phyloP scores from a whole-genome alignment of 805 yeast genomes.

The Yamadazyma laniorum region DNA sequence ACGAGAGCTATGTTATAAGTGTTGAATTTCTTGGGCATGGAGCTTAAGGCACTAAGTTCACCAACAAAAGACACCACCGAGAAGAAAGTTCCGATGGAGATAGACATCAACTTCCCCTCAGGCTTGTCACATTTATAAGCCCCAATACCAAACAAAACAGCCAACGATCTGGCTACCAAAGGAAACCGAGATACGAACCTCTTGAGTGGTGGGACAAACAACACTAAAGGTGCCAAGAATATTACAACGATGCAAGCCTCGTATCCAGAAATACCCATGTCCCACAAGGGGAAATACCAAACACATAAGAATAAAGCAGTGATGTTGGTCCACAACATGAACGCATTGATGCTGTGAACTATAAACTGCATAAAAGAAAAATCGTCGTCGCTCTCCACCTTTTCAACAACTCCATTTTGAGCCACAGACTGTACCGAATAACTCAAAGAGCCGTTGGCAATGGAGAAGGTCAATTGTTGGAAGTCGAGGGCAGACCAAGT shows the following conservation, averaged over 20 bases:
- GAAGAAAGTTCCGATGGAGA: conserved; percentile 66
- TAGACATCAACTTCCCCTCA: conserved; percentile 60
- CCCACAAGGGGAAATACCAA: conserved; percentile 98
- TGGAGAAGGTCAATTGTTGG: conserved; percentile 50
- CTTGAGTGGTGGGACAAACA: conserved; percentile 42
- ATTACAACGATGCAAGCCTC: conserved; percentile 64
- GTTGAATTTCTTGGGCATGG: conserved; percentile 30
- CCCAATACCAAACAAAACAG: conserved; percentile 69
- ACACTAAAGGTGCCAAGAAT: conserved; percentile 56
- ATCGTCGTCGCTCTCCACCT: conserved; percentile 22
- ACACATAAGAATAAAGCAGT: conserved; percentile 82
- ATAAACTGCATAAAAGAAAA: conserved; percentile 37
- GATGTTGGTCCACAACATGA: conserved; percentile 79
- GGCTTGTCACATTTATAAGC: conserved; percentile 71
- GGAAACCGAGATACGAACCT: conserved; percentile 44
- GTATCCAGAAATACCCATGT: conserved; percentile 95
- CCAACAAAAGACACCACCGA: conserved; percentile 57
- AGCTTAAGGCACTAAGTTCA: conserved; percentile 43
- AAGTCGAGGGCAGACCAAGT: conserved; percentile 76
- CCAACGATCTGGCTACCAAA: conserved; percentile 50
- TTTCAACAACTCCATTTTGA: conserved; percentile 1
- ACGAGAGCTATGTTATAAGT: conserved; percentile 57
- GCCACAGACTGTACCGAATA: conserved; percentile 15
- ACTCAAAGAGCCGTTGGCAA: conserved; percentile 27
- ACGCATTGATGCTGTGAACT: conserved; percentile 58